phyloP scores from a whole-genome alignment of 176 grass and related monocot species.

The Aegilops tauschii region DNA sequence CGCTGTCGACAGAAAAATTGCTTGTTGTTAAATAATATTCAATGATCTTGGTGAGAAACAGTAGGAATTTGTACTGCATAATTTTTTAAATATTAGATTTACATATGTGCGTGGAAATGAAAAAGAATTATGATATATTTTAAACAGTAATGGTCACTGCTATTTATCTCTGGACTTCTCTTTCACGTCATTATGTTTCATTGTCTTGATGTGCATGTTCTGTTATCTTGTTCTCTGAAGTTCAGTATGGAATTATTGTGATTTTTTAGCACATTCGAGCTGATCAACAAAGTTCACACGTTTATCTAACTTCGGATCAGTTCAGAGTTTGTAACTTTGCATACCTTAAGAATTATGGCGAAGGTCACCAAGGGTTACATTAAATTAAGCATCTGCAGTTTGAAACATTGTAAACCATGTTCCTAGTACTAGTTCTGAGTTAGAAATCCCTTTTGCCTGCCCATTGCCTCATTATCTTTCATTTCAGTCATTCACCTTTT shows the following conservation, averaged over 20 bases:
- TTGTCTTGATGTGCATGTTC: conserved; percentile 12
- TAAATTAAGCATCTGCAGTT: conserved; percentile 7
- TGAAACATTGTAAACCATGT: neutral
- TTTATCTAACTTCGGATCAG: neutral
- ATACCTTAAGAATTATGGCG: neutral
- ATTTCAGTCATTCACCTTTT: neutral
- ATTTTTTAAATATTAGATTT: neutral
- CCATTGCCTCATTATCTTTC: neutral
- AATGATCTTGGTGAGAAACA: neutral
- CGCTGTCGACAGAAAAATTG: neutral
- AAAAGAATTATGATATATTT: too few species aligned
- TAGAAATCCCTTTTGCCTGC: neutral
- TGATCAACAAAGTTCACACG: neutral
- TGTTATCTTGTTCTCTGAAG: neutral
- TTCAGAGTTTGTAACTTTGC: neutral
- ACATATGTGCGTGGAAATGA: neutral
- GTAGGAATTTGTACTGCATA: neutral
- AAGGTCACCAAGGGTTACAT: conserved; percentile 1
- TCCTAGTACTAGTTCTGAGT: neutral
- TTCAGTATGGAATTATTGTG: neutral
- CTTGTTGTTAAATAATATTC: neutral
- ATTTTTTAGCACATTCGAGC: conserved; percentile 1
- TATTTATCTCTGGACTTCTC: conserved; percentile 10
- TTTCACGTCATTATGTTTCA: conserved; percentile 1
- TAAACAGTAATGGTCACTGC: neutral